Percentiles rank a stretch among this genome's conserved stretches.
phyloP scores from a whole-genome alignment of 2,329 filamentous ascomycete species.

The Ceratocystis cubensis region DNA sequence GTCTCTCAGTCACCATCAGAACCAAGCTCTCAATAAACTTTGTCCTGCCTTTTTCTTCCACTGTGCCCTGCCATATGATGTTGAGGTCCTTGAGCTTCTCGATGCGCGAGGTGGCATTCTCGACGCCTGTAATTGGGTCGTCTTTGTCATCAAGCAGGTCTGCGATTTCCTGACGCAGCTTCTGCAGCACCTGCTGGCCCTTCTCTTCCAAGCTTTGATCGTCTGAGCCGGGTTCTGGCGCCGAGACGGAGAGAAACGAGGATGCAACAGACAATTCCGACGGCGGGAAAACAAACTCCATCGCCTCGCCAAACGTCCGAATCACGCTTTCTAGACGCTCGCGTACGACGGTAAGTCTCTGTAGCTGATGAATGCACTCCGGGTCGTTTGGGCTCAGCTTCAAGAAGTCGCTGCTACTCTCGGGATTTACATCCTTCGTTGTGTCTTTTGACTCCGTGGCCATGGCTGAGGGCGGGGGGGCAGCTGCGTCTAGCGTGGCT shows the following conservation, averaged over 20 bases:
- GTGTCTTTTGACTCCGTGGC: slow-evolving; percentile 21
- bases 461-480: slow-evolving; percentile 12
- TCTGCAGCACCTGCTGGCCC: slow-evolving; percentile 65
- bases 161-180: slow-evolving; percentile 58
- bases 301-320: slow-evolving; percentile 82
- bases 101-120: slow-evolving; percentile 60
- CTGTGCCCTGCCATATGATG: slow-evolving; percentile 86
- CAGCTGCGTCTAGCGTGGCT: not conserved
- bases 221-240: slow-evolving; percentile 55
- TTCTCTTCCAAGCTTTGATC: slow-evolving; percentile 68
- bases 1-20: slow-evolving; percentile 69
- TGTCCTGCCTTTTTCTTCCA: slow-evolving; percentile 74
- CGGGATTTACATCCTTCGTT: too few relatives aligned
- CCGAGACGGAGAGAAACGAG: slow-evolving; percentile 80
- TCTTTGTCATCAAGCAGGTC: slow-evolving; percentile 46
- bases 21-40: slow-evolving; percentile 73
- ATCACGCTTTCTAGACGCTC: slow-evolving; percentile 79
- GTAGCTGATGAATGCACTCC: slow-evolving; percentile 62
- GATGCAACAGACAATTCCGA: slow-evolving; percentile 74
- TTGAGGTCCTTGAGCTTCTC: slow-evolving; percentile 65
- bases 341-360: slow-evolving; percentile 70
- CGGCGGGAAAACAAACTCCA: slow-evolving; percentile 87
- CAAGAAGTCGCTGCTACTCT: slow-evolving; percentile 13
- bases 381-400: slow-evolving; percentile 35
- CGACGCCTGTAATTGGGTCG: slow-evolving; percentile 54